These are phyloP conservation scores for Penicillium robsamsonii DNA, from an alignment of 495 filamentous ascomycete genomes.

Conservation along the genomic window DNA sequence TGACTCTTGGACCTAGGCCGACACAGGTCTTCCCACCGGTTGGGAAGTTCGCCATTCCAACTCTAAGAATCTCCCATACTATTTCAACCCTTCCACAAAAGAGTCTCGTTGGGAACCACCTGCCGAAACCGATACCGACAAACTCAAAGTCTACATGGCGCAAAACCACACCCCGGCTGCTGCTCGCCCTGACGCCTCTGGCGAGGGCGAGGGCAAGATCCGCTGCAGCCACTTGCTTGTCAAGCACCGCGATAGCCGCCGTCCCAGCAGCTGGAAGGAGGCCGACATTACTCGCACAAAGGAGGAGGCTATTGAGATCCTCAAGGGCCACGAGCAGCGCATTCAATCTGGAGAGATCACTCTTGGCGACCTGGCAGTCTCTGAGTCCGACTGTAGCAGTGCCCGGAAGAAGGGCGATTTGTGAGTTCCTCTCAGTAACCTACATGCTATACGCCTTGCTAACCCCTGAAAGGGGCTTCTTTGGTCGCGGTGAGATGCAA, in stretches of 20 bases:
- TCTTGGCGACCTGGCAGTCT: constrained; percentile 77
- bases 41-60: constrained; percentile 97
- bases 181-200: constrained; percentile 45
- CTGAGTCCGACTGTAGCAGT: constrained; percentile 92
- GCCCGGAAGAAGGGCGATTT: constrained; percentile 91
- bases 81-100: constrained; percentile 82
- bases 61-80: constrained; percentile 97
- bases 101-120: constrained; percentile 95
- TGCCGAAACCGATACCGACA: constrained; percentile 77
- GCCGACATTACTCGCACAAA: constrained; percentile 82
- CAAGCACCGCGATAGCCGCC: constrained; percentile 83
- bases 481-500: constrained; percentile 93
- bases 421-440: constrained; percentile 40
- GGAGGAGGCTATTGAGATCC: constrained; percentile 76
- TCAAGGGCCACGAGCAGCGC: constrained; percentile 66
- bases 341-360: constrained; percentile 66
- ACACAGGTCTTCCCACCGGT: constrained; percentile 76
- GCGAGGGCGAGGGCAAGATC: constrained; percentile 75
- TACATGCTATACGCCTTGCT: constrained; percentile 10
- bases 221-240: constrained; percentile 86
- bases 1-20: constrained; percentile 41
- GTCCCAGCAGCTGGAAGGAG: constrained; percentile 90
- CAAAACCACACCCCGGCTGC: constrained; percentile 64
- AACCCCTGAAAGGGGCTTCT: constrained; percentile 66
- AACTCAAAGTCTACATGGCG: constrained; percentile 90